phyloP scores from a whole-genome alignment of 371 early-diverging fungal genomes.

The Hamiltosporidium tvaerminnensis region DNA sequence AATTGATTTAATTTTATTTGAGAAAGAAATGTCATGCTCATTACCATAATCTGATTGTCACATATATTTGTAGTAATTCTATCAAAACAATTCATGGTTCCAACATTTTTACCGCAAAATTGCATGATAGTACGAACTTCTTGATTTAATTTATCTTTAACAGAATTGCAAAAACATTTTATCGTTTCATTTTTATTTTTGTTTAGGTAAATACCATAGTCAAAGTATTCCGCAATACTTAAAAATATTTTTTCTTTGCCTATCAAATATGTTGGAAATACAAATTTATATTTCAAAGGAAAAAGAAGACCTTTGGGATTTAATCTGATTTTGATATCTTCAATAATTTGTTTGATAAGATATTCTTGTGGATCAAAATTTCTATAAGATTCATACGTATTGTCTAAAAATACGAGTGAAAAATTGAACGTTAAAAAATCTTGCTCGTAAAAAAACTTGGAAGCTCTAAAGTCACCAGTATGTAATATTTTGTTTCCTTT shows the following conservation, averaged over 20 bases:
- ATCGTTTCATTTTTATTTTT: constrained; percentile 6
- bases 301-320: background rate
- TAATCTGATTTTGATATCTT: constrained; percentile 3
- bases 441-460: background rate
- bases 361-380: constrained; percentile 6
- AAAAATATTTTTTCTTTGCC: constrained; percentile 28
- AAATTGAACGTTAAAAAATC: background rate
- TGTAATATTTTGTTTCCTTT: constrained; percentile 3
- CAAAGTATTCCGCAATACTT: constrained; percentile 10
- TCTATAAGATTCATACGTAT: constrained; percentile 17
- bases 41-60: constrained; percentile 2
- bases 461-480: constrained; percentile 27
- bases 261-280: constrained; percentile 13
- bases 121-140: too few species aligned
- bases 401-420: constrained; percentile 11
- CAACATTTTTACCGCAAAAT: too few species aligned
- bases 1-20: background rate
- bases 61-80: background rate
- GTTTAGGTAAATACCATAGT: constrained; percentile 4
- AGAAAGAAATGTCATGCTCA: constrained; percentile 1
- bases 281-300: constrained; percentile 9
- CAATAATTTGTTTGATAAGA: constrained; percentile 1
- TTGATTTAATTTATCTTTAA: constrained; percentile 6
- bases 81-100: too few species aligned
- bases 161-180: constrained; percentile 7